Evolutionary conservation across 2,329 filamentous ascomycete species (phyloP), one percentile per base, ranked within the genome.

Genomic region (Ampelomyces quisqualis): DNA sequence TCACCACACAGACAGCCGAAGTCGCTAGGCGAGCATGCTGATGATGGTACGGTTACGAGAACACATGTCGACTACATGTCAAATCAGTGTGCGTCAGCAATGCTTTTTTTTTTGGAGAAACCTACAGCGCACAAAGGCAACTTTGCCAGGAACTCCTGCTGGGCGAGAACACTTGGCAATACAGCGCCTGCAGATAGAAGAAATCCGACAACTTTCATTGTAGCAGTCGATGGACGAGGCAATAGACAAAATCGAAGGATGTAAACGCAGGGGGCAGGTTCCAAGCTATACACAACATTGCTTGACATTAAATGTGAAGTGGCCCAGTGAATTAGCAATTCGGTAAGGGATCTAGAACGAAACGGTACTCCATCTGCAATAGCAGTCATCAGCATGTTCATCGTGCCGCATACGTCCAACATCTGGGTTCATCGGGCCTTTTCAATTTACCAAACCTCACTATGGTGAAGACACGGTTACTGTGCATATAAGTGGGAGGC

Each of bases 1-100:
- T 66, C 57, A 4, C 46, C 28, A 43, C 62, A 66, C 10, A 66
- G 53, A 35, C 61, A 66, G 24, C 27, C 31, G 14, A 62, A 31
- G 20, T 65, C 60, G 29, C 38, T 51, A 3, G 47, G 21, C n/a
- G 44, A 46, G 49, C 62, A 66, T 7, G 23, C 31, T 5, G 57
- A 50, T 20, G 38, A 45, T 4, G 51, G 40, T 29, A 56, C 26
- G 2, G 47, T 47, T 6, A 46, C 46, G 18, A 34, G 28, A 15
- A 59, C 38, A 37, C 57, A 61, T 42, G 32, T 28, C n/a, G 38
- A 40, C 57, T 61, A 19, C 2, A 22, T 18, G n/a, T 36, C 9
- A 29, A 24, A 7, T 48, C 29, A 32, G 23, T 15, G n/a, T 19
- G 10, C 7, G 2, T 23, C 10, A 33, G 17, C 24, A 22, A 31